phyloP scores from a whole-genome alignment of 1,284 basidiomycete species.

The Sanghuangporus baumii region DNA sequence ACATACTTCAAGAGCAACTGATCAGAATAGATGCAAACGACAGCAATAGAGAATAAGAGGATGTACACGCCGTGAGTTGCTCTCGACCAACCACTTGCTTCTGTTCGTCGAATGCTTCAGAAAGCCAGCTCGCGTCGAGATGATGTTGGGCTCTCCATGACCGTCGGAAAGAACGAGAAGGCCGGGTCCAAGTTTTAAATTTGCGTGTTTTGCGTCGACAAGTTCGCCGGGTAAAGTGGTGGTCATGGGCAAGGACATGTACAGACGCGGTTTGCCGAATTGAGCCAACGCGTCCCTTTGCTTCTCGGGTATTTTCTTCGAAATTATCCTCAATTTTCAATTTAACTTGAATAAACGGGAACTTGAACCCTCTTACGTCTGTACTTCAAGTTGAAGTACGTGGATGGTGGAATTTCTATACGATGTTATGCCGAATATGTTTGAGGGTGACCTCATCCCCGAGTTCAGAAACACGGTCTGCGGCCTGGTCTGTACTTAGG shows the following conservation, averaged over 20 bases:
- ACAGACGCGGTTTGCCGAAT: neutral
- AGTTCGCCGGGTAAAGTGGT: conserved; percentile 56
- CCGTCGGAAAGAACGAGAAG: conserved; percentile 44
- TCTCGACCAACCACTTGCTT: conserved; percentile 78
- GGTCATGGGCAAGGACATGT: neutral
- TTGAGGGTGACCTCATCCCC: too few species aligned
- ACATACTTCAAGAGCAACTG: conserved; percentile 55
- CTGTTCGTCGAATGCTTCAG: conserved; percentile 65
- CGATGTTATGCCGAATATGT: too few species aligned
- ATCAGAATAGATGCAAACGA: conserved; percentile 11
- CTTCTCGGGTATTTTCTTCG: too few species aligned
- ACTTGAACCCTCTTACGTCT: too few species aligned
- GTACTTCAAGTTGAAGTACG: too few species aligned
- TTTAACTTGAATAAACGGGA: too few species aligned
- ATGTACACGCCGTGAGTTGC: conserved; percentile 66
- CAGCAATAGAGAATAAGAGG: neutral
- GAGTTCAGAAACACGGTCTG: too few species aligned
- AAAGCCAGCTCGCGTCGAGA: conserved; percentile 63
- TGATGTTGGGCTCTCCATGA: conserved; percentile 34
- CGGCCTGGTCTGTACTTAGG: too few species aligned
- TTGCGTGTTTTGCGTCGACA: conserved; percentile 63
- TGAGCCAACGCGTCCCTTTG: too few species aligned
- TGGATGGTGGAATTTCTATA: too few species aligned
- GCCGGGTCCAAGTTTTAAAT: conserved; percentile 77
- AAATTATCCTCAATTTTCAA: too few species aligned